Evolutionary conservation across 1,139 yeast genomes (phyloP).

Genomic region (Suhomyces coccinellae): DNA sequence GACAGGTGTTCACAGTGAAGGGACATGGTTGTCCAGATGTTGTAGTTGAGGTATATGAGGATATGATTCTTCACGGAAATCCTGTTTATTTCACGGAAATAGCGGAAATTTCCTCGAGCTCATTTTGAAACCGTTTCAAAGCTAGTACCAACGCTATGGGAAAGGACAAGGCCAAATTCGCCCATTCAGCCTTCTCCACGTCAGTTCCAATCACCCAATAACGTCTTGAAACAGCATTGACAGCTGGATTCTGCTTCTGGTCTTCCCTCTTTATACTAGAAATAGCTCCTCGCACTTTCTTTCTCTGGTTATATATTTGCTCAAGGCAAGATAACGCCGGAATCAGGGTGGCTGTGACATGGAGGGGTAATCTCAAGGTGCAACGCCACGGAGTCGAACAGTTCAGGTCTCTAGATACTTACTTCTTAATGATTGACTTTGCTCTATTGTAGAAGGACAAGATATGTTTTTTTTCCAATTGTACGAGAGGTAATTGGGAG

Average conservation of each 20-base stretch:
- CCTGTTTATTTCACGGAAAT: too few relatives aligned
- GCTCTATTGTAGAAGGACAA: not conserved
- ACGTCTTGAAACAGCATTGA: not conserved
- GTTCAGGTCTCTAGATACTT: not conserved
- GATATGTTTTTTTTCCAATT: slow-evolving; percentile 9
- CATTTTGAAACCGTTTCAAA: too few relatives aligned
- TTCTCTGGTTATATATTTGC: slow-evolving; percentile 7
- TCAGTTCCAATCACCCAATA: too few relatives aligned
- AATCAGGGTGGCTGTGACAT: not conserved
- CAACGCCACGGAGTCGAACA: too few relatives aligned
- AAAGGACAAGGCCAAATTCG: too few relatives aligned
- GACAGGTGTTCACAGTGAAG: not conserved
- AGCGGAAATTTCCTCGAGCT: too few relatives aligned
- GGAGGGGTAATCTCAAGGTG: too few relatives aligned
- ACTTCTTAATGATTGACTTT: slow-evolving; percentile 4
- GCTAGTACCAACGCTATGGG: too few relatives aligned
- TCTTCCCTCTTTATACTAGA: not conserved
- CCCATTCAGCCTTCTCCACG: too few relatives aligned
- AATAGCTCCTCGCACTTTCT: slow-evolving; percentile 10
- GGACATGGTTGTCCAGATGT: too few relatives aligned
- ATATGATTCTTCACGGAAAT: too few relatives aligned
- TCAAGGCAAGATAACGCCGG: slow-evolving; percentile 3
- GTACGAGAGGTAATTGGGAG: slow-evolving; percentile 12
- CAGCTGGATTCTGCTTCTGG: not conserved
- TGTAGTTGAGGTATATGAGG: too few relatives aligned